phyloP scores from a whole-genome alignment of 495 filamentous ascomycete species.

The Penicillium ochrochloron region DNA sequence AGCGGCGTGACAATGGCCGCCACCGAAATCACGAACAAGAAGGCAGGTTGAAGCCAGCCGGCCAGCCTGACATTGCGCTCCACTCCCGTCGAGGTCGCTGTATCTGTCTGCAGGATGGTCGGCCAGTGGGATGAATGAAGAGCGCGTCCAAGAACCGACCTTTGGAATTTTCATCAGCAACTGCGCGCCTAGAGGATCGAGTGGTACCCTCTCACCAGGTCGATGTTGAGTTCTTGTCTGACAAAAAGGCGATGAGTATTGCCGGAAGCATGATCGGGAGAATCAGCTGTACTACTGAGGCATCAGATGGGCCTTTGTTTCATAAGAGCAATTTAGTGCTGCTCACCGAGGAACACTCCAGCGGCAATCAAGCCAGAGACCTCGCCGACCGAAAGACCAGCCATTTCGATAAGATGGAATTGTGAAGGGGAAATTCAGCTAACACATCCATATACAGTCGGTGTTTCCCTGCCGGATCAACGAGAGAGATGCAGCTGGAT shows the following conservation, averaged over 20 bases:
- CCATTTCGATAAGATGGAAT: background rate
- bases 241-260: background rate
- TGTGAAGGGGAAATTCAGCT: background rate
- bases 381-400: background rate
- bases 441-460: background rate
- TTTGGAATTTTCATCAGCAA: background rate
- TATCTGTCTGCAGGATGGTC: background rate
- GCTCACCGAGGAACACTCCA: background rate
- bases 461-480: background rate
- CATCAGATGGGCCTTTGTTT: background rate
- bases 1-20: background rate
- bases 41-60: background rate
- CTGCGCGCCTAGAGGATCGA: background rate
- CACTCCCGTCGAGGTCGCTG: background rate
- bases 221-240: background rate
- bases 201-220: background rate
- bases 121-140: conserved; percentile 1
- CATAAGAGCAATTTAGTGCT: background rate
- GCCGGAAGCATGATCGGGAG: background rate
- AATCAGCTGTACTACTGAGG: background rate
- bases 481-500: background rate
- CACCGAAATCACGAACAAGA: background rate
- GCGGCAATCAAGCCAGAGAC: background rate
- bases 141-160: background rate
- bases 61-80: background rate